Base-by-base conservation (phyloP, 768 basidiomycete species). In the Paxillus involutus region DNA sequence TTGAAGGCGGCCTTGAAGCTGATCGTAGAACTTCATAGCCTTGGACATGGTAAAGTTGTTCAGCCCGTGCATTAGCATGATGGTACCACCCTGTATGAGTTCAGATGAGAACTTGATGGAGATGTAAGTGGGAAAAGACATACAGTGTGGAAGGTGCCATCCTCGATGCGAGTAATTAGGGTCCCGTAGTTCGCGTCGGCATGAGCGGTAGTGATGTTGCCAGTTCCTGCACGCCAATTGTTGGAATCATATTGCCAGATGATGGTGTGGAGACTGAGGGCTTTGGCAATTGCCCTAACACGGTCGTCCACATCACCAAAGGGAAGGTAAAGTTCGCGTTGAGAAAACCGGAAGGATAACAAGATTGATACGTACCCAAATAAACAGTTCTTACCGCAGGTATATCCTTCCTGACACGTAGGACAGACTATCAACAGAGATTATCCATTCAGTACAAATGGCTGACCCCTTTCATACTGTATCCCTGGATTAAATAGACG, bases 261-360 rank as follows among this genome's bases (percentile, higher is more conserved):
- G 63, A 93, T 77, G 3, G 88, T 88, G 12, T 78, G 80, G 14
- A 92, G 72, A 35, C 83, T 84, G 59, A 92, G 82, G 9, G 78
- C 83, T 21, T 82, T 65, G 3, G 86, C 82, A 52, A 92, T 86
- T 33, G 80, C 75, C 33, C 91, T 82, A 40, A 92, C 82, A 48
- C 91, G 87, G 69, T 87, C 85, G 41, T 93, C 91, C 17, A 86
- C 73, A 54, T 87, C 85, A 44, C 85, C 86, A 57, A 73, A 86
- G 1, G 85, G 85, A 33, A 85, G 84, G 80, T 82, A 53, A 17
- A 35, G 29, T 4, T 29, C 3, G 26, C 21, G 40, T 11, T 37
- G n/a, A 3, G 39, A 58, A 42, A 49, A 16, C 19, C 13, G 9
- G n/a, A 17, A 21, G 45, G 24, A 16, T 51, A 21, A 21, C 10